Percentiles rank a stretch among this genome's conserved stretches.
phyloP scores from a whole-genome alignment of 2,329 filamentous ascomycete genomes.

The Cytospora chrysosperma region DNA sequence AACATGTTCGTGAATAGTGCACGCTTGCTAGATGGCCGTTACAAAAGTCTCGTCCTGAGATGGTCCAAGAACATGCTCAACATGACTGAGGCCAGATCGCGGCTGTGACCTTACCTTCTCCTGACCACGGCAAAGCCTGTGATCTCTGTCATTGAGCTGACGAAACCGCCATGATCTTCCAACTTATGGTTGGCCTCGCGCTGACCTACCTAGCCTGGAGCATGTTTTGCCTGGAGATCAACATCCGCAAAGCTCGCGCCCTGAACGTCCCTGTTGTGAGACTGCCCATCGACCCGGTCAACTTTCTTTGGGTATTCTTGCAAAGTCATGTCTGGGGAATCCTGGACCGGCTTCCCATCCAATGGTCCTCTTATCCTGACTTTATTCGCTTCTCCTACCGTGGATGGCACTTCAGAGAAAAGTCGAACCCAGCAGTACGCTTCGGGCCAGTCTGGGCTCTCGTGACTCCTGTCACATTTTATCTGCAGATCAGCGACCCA shows the following conservation, averaged over 20 bases:
- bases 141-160: background rate
- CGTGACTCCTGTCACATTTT: slow-evolving; percentile 26
- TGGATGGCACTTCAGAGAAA: slow-evolving; percentile 28
- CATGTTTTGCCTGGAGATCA: slow-evolving; percentile 27
- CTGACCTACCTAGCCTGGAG: slow-evolving; percentile 29
- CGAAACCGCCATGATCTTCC: background rate
- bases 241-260: slow-evolving; percentile 27
- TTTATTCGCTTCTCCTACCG: slow-evolving; percentile 30
- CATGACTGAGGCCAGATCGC: background rate
- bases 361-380: slow-evolving; percentile 28
- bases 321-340: slow-evolving; percentile 29
- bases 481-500: slow-evolving; percentile 29
- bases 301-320: slow-evolving; percentile 29
- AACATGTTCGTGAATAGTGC: background rate
- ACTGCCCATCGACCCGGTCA: slow-evolving; percentile 28
- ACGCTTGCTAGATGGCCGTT: background rate
- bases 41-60: background rate
- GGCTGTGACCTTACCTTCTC: background rate
- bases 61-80: background rate
- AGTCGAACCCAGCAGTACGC: slow-evolving; percentile 14
- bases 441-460: slow-evolving; percentile 31
- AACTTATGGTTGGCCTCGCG: background rate
- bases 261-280: slow-evolving; percentile 28
- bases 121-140: background rate
- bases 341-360: slow-evolving; percentile 27